These are phyloP conservation scores for Magnolia sinica DNA, from an alignment of 164 flowering plant genomes.

Conservation along the genomic window DNA sequence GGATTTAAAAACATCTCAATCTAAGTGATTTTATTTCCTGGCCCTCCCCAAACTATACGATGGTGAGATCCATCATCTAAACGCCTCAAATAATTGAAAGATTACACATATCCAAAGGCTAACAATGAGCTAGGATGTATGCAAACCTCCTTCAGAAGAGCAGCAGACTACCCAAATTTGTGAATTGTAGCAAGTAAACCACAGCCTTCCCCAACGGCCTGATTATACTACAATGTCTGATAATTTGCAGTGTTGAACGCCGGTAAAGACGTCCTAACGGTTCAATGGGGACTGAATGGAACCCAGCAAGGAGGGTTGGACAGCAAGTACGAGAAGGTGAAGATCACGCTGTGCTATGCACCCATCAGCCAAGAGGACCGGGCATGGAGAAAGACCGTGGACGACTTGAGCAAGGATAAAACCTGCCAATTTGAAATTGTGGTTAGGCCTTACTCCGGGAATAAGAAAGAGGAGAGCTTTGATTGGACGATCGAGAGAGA, in stretches of 20 bases:
- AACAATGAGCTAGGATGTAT: too few relatives aligned
- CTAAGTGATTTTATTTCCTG: too few relatives aligned
- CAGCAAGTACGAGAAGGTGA: constrained; percentile 43
- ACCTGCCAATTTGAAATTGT: constrained; percentile 54
- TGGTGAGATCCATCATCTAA: too few relatives aligned
- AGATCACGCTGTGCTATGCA: constrained; percentile 64
- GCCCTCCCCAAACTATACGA: too few relatives aligned
- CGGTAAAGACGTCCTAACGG: constrained; percentile 47
- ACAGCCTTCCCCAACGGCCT: too few relatives aligned
- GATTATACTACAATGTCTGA: too few relatives aligned
- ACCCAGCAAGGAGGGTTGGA: constrained; percentile 34
- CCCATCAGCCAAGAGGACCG: constrained; percentile 64
- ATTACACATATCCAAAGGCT: too few relatives aligned
- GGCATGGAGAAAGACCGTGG: constrained; percentile 59
- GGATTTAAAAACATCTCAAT: too few relatives aligned
- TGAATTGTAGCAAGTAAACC: too few relatives aligned
- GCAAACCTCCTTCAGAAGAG: too few relatives aligned
- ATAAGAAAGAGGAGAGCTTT: constrained; percentile 8
- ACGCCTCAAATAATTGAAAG: too few relatives aligned
- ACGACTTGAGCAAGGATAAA: constrained; percentile 52
- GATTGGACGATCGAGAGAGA: constrained; percentile 35
- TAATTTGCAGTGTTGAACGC: constrained; percentile 45
- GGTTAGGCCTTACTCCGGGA: constrained; percentile 4
- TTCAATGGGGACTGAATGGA: constrained; percentile 48
- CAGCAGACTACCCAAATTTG: too few relatives aligned